Base-by-base conservation (phyloP, 805 yeast genomes). In the Barnettozyma sucrosica region DNA sequence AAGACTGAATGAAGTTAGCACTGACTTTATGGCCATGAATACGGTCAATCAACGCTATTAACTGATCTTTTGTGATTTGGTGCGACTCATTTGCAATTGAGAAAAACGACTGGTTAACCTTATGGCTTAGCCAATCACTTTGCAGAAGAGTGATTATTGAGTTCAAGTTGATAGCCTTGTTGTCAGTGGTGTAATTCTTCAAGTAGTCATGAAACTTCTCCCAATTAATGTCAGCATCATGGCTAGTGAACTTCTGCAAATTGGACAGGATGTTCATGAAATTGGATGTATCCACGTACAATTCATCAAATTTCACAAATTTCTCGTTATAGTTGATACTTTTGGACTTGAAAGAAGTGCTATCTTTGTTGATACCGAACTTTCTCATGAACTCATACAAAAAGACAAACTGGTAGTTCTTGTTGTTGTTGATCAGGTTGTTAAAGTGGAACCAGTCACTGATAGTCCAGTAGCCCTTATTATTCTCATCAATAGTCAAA, bases 401-500 rank as follows among this genome's bases (percentile, higher is more conserved):
- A 20, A 81, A 62, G 48, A 75, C 71, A 56, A 70, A 70, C 58
- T 76, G 78, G 43, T 72, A 75, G 46, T 74, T 68, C 47, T 70
- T 64, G 47, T 76, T 72, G 54, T 74, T 75, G 52, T 72, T 74
- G 45, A 80, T 66, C 39, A 76, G 55, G 51, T 75, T 72, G 57
- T 85, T 81, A 62, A 92, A 86, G 38, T 75, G 74, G 44, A 78
- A 67, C 85, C 95, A 92, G 62, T 92, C 97, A 23, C 70, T 64
- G 43, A 81, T 70, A 24, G 78, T 74, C 43, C 88, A 72, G 50
- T 74, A 81, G 7, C 97, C 97, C 54, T 79, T 78, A 47, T 74
- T 71, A 36, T 75, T 72, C 49, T 78, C 78, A 67, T 92, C 98
- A 14, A 96, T 88, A 24, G 89, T 80, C 48, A 85, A 71, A 62